Conservation (phyloP, 129 eudicot genomes). For the Flaveria trinervia region DNA sequence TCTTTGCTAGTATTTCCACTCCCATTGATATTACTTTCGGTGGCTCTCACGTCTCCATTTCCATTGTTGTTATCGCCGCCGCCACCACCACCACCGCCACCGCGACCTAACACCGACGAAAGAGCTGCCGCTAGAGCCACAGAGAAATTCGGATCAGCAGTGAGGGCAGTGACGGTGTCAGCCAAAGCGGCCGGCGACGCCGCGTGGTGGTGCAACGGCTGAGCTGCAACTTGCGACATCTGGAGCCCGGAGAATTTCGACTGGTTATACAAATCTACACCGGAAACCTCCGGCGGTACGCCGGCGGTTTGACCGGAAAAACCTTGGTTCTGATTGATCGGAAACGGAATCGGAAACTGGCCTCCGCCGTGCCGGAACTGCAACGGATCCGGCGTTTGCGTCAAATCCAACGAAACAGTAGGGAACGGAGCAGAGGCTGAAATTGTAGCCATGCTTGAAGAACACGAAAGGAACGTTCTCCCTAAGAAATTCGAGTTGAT, state of each 20-base stretch:
- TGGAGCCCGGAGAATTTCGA: conserved; percentile 3
- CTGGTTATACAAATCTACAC: background rate
- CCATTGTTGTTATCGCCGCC: conserved; percentile 33
- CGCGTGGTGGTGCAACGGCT: background rate
- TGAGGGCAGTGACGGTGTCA: conserved; percentile 66
- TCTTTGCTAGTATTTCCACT: conserved; percentile 32
- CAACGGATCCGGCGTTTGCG: conserved; percentile 27
- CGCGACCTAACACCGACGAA: conserved; percentile 43
- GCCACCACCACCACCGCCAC: conserved; percentile 7
- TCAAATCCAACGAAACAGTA: conserved; percentile 38
- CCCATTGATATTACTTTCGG: conserved; percentile 49
- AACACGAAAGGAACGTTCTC: conserved; percentile 33
- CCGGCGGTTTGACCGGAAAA: background rate
- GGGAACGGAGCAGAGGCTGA: conserved; percentile 50
- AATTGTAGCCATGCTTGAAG: conserved; percentile 39
- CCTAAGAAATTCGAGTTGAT: conserved; percentile 37
- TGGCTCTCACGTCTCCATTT: background rate
- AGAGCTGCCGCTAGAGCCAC: conserved; percentile 70
- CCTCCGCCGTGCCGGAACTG: background rate
- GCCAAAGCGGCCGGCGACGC: conserved; percentile 52
- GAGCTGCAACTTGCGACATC: background rate
- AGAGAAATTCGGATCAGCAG: conserved; percentile 67
- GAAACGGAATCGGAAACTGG: background rate
- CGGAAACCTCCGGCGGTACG: background rate
- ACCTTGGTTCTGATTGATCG: background rate